These are phyloP conservation scores for Ascochyta koolunga DNA, from an alignment of 2,329 filamentous ascomycete genomes.

Conservation along the genomic window DNA sequence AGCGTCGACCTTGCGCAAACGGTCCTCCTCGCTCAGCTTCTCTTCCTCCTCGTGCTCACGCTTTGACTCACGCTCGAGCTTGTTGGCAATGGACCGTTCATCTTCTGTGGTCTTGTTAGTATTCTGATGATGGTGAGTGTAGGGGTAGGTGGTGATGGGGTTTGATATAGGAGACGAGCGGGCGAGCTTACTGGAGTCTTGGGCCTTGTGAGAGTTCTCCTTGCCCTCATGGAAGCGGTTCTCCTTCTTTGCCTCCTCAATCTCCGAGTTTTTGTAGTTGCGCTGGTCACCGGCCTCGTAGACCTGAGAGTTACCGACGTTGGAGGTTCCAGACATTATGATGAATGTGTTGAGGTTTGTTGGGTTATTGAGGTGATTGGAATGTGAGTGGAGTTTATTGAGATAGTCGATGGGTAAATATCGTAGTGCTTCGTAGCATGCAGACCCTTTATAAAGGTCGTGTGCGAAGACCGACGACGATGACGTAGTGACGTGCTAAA, in stretches of 20 bases:
- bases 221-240: slow-evolving; percentile 75
- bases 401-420: slow-evolving; percentile 2
- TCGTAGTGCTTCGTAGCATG: slow-evolving; percentile 1
- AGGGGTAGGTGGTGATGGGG: background rate
- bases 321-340: slow-evolving; percentile 63
- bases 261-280: slow-evolving; percentile 62
- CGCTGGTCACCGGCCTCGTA: slow-evolving; percentile 82
- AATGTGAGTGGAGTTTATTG: background rate
- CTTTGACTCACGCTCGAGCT: slow-evolving; percentile 67
- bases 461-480: slow-evolving; percentile 16
- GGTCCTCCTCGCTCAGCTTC: slow-evolving; percentile 43
- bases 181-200: slow-evolving; percentile 71
- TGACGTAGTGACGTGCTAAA: slow-evolving; percentile 24
- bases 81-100: slow-evolving; percentile 73
- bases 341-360: slow-evolving; percentile 5
- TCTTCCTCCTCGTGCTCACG: slow-evolving; percentile 51
- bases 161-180: background rate
- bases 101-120: slow-evolving; percentile 61
- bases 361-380: background rate
- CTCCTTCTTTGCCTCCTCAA: slow-evolving; percentile 58
- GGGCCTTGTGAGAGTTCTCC: slow-evolving; percentile 68
- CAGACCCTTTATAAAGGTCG: slow-evolving; percentile 20
- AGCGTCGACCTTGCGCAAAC: slow-evolving; percentile 63
- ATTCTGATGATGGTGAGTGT: background rate
- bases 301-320: slow-evolving; percentile 68